Evolutionary conservation across 2,329 filamentous ascomycete genomes (phyloP).

Genomic region (Neonectria punicea): DNA sequence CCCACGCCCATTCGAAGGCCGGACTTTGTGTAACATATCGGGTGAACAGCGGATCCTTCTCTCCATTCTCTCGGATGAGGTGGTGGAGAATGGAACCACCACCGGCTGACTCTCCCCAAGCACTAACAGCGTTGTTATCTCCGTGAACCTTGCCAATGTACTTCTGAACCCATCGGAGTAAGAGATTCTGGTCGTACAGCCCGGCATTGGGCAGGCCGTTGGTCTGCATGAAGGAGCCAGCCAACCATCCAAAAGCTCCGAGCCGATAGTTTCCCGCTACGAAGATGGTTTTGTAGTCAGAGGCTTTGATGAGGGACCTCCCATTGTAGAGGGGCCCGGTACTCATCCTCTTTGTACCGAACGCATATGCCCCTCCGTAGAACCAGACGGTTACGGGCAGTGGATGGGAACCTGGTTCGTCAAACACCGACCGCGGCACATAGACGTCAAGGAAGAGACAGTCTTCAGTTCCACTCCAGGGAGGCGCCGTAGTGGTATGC

Average conservation of each 20-base stretch:
- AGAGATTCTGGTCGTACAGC: conserved; percentile 55
- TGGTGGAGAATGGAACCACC: conserved; percentile 62
- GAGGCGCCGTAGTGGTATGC: not conserved
- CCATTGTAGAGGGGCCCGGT: conserved; percentile 47
- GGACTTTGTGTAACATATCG: conserved; percentile 20
- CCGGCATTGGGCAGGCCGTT: conserved; percentile 56
- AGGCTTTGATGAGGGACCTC: conserved; percentile 11
- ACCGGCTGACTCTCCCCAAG: conserved; percentile 62
- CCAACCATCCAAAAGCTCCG: conserved; percentile 59
- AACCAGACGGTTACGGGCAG: too few species aligned
- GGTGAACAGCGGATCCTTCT: conserved; percentile 55
- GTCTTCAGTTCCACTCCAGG: conserved; percentile 1
- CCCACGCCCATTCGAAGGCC: conserved; percentile 29
- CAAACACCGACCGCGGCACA: not conserved
- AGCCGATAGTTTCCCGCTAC: conserved; percentile 61
- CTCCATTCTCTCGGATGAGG: conserved; percentile 56
- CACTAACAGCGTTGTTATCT: conserved; percentile 57
- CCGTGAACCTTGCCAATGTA: conserved; percentile 59
- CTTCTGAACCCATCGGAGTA: conserved; percentile 60
- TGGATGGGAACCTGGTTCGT: not conserved
- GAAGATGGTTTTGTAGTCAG: conserved; percentile 55
- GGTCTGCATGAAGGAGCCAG: conserved; percentile 55
- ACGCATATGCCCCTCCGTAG: too few species aligned
- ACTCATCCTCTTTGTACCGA: too few species aligned
- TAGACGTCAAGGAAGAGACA: conserved; percentile 8